phyloP scores from a whole-genome alignment of 768 basidiomycete genomes.

The Lepiota venenata region DNA sequence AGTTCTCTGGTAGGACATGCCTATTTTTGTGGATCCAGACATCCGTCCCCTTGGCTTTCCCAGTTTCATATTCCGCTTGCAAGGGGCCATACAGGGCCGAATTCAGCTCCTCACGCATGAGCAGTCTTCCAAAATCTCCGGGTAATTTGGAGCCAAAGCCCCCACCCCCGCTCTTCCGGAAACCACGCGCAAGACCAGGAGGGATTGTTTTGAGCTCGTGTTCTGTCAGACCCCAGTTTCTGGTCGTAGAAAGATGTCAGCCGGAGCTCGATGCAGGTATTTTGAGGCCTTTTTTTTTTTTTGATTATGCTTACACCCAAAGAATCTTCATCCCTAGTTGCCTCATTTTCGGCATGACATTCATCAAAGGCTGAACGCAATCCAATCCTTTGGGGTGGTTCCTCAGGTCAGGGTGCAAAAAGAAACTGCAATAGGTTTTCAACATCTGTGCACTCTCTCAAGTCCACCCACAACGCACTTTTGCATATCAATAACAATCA shows the following conservation, averaged over 20 bases:
- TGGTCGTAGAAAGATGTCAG: constrained; percentile 18
- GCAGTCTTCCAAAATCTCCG: constrained; percentile 48
- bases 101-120: constrained; percentile 58
- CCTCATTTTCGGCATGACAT: constrained; percentile 45
- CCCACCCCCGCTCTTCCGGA: constrained; percentile 42
- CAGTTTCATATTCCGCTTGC: constrained; percentile 50
- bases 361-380: constrained; percentile 53
- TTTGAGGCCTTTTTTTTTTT: neutral
- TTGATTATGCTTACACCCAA: constrained; percentile 61
- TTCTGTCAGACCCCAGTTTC: constrained; percentile 72
- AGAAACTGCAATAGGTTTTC: constrained; percentile 39
- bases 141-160: constrained; percentile 56
- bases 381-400: constrained; percentile 51
- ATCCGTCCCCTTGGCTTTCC: constrained; percentile 53
- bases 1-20: constrained; percentile 22
- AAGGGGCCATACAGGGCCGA: constrained; percentile 63
- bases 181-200: constrained; percentile 54
- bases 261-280: neutral
- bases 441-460: neutral
- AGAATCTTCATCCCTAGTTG: constrained; percentile 51
- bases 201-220: constrained; percentile 60
- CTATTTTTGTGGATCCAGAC: constrained; percentile 74
- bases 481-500: constrained; percentile 74
- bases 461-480: constrained; percentile 41
- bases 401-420: constrained; percentile 59